Percentiles rank a stretch among this genome's conserved stretches.
Evolutionary conservation across 2,329 filamentous ascomycete species (phyloP).

Genomic region (Laburnicola sp.): DNA sequence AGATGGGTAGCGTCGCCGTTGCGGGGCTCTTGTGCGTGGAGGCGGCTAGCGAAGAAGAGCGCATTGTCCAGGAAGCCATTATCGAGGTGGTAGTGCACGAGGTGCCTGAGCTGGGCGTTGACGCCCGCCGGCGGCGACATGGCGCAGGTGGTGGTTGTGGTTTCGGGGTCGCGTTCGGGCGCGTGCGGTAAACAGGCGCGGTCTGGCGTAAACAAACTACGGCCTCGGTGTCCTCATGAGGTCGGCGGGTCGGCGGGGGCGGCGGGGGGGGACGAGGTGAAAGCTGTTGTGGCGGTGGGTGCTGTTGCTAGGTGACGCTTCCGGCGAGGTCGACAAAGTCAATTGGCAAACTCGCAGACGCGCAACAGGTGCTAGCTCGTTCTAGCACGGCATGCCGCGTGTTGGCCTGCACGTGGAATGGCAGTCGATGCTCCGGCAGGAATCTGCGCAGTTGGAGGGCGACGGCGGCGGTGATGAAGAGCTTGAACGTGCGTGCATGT

Average conservation of each 20-base stretch:
- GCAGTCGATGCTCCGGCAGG: slow-evolving; percentile 14
- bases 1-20: slow-evolving; percentile 81
- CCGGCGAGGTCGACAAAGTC: slow-evolving; percentile 42
- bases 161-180: slow-evolving; percentile 11
- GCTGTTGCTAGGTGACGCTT: slow-evolving; percentile 41
- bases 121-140: slow-evolving; percentile 63
- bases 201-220: slow-evolving; percentile 11
- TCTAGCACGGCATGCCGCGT: slow-evolving; percentile 21
- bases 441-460: slow-evolving; percentile 14
- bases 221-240: slow-evolving; percentile 31
- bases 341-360: slow-evolving; percentile 39
- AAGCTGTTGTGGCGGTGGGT: slow-evolving; percentile 16
- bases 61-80: slow-evolving; percentile 88
- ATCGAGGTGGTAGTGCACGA: slow-evolving; percentile 78
- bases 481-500: slow-evolving; percentile 30
- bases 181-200: slow-evolving; percentile 11
- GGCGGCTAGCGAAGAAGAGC: slow-evolving; percentile 86
- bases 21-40: slow-evolving; percentile 80
- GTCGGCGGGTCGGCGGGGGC: slow-evolving; percentile 18
- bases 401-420: slow-evolving; percentile 12
- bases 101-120: slow-evolving; percentile 63
- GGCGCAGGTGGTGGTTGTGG: slow-evolving; percentile 25
- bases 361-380: slow-evolving; percentile 17
- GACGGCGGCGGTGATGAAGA: slow-evolving; percentile 17
- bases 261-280: slow-evolving; percentile 20